Evolutionary conservation across 441 rosid species (phyloP), one percentile per base, ranked within the genome.

Genomic region (Dalechampia spathulata): DNA sequence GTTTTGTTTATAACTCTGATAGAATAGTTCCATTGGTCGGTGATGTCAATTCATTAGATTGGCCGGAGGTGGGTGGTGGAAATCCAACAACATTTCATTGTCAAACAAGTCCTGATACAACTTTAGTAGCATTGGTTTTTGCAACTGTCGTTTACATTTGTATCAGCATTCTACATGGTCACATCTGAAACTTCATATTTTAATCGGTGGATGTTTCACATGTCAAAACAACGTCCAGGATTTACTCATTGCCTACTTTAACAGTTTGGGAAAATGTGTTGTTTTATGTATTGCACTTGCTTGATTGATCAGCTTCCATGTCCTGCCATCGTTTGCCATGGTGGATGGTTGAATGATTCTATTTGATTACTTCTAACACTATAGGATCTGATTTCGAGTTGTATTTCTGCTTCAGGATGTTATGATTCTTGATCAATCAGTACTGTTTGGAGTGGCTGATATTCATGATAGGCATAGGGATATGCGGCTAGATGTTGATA

Each of bases 401-500:
- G 12, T 63, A 52, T 55, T 19, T 36, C 30, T 65, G 57, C 28
- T 7, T 41, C 76, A 91, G 98, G 98, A 92, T 71, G 73, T 84
- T 54, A 84, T 88, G 95, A 72, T 84, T 55, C 82, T 86, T 19
- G 89, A 86, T 62, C 98, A 82, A 54, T 79, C 96, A 10, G 70
- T 81, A 34, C 27, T 79, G 61, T 66, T 77, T 63, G 88, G 95
- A 20, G 66, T 63, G 56, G 82, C 85, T 55, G 90, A 78, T 65
- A 49, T 73, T 37, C 84, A 83, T 57, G 99, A 92, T 67, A 84
- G 86, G 65, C 83, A 92, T 53, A 76, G 97, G 64, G 97, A 89
- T 68, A 89, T 92, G 99, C 83, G 97, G 30, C 97, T 92, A 27
- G 97, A 89, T 52, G 97, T 92, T 49, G 99, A 89, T 76, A 90